phyloP scores from a whole-genome alignment of 352 stramenopile species.

The Phytophthora tentaculata region DNA sequence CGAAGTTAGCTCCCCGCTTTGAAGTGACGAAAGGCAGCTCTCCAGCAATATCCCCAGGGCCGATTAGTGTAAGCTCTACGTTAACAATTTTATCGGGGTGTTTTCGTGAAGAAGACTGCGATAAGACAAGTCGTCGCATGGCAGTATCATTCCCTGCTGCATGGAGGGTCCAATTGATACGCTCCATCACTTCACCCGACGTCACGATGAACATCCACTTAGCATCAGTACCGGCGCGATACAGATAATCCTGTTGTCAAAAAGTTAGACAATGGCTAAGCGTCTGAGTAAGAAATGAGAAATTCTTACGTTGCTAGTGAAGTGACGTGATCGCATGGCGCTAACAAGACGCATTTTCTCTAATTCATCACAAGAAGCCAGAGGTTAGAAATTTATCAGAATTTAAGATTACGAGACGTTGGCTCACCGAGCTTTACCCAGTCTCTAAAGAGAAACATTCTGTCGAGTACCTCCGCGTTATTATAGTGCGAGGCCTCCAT shows the following conservation, averaged over 20 bases:
- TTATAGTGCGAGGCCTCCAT: constrained; percentile 86
- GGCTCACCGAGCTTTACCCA: constrained; percentile 74
- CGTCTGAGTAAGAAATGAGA: neutral
- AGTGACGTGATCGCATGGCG: constrained; percentile 67
- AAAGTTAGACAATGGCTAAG: neutral
- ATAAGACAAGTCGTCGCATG: constrained; percentile 33
- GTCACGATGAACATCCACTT: constrained; percentile 84
- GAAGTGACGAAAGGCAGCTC: constrained; percentile 66
- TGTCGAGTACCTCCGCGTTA: constrained; percentile 75
- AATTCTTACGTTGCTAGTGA: constrained; percentile 58
- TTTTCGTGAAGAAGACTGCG: constrained; percentile 34
- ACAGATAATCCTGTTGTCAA: constrained; percentile 64
- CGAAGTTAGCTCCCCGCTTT: constrained; percentile 56
- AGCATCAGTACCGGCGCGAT: constrained; percentile 62
- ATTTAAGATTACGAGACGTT: too few relatives aligned
- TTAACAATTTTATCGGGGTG: constrained; percentile 76
- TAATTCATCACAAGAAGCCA: constrained; percentile 15
- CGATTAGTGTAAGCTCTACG: constrained; percentile 68
- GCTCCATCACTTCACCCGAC: constrained; percentile 70
- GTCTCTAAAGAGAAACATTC: constrained; percentile 74
- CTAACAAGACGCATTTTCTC: constrained; percentile 82
- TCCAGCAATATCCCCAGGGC: constrained; percentile 62
- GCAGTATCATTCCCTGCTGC: constrained; percentile 23
- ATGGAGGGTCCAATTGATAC: constrained; percentile 63
- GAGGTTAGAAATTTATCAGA: too few relatives aligned